Percentiles rank a stretch among this genome's conserved stretches.
These are phyloP conservation scores for Geotrichum aggregatum DNA, from an alignment of 1,139 yeast species.

Conservation along the genomic window DNA sequence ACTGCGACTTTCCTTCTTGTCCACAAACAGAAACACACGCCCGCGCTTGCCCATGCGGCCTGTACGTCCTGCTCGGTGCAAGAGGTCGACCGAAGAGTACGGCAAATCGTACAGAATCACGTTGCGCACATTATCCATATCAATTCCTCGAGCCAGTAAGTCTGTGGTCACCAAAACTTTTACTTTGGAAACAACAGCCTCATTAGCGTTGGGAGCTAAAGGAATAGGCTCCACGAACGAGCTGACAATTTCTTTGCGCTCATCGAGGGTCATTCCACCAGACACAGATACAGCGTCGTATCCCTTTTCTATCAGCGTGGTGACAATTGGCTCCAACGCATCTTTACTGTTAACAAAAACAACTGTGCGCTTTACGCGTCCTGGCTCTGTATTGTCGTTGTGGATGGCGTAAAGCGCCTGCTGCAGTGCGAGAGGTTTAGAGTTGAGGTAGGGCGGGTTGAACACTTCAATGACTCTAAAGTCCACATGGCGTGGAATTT, in stretches of 20 bases:
- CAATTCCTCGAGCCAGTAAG: constrained; percentile 82
- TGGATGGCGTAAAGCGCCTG: constrained; percentile 84
- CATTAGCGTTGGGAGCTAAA: constrained; percentile 36
- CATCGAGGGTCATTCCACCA: constrained; percentile 58
- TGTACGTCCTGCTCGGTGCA: constrained; percentile 91
- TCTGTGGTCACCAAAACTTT: constrained; percentile 87
- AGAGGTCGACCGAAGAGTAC: constrained; percentile 72
- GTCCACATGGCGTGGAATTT: constrained; percentile 69
- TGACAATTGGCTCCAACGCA: constrained; percentile 57
- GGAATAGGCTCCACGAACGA: constrained; percentile 60
- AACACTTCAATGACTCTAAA: constrained; percentile 72
- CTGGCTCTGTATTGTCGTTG: constrained; percentile 77
- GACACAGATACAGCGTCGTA: constrained; percentile 62
- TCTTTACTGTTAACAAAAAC: constrained; percentile 79
- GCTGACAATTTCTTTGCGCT: constrained; percentile 52
- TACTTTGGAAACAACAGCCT: constrained; percentile 21
- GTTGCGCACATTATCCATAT: constrained; percentile 76
- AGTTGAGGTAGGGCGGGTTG: constrained; percentile 72
- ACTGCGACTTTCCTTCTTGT: constrained; percentile 59
- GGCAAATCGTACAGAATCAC: constrained; percentile 86
- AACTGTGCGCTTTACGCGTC: constrained; percentile 72
- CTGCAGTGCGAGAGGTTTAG: constrained; percentile 76
- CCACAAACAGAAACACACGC: constrained; percentile 71
- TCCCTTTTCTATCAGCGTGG: constrained; percentile 52
- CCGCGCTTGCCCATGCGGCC: constrained; percentile 91